A percentile compares a stretch with the other conserved stretches of the same genome.
Conservation (phyloP, 495 filamentous ascomycete genomes). For the Aspergillus indologenus region DNA sequence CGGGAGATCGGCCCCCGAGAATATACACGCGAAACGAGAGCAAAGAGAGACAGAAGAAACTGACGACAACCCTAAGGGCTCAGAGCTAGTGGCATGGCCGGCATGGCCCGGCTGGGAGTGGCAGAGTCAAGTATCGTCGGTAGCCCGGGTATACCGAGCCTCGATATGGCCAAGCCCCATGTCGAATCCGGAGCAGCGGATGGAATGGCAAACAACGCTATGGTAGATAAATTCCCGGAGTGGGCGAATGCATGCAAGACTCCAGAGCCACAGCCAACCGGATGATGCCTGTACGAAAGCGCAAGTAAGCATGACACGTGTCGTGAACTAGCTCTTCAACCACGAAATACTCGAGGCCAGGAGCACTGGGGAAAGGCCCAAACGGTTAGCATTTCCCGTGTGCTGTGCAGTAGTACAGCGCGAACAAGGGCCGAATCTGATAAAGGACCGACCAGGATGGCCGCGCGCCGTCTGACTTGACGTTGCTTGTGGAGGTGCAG, state of each 20-base stretch:
- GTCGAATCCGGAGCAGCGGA: background rate
- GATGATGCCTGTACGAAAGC: background rate
- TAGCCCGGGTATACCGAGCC: background rate
- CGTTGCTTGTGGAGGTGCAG: background rate
- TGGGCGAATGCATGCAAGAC: background rate
- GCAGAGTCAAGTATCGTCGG: background rate
- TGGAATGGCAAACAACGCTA: background rate
- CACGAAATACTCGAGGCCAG: background rate
- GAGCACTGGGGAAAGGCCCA: background rate
- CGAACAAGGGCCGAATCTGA: slow-evolving; percentile 1
- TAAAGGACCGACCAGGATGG: background rate
- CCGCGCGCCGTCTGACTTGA: background rate
- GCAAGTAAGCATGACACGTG: slow-evolving; percentile 1
- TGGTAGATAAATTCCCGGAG: background rate
- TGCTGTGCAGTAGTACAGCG: slow-evolving; percentile 1
- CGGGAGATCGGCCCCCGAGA: background rate
- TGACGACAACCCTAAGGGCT: background rate
- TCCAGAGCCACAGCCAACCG: background rate
- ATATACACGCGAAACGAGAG: background rate
- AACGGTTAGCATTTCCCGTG: background rate
- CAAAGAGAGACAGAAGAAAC: background rate
- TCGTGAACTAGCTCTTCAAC: background rate
- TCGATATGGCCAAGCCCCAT: background rate
- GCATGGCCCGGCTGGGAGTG: background rate
- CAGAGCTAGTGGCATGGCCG: background rate